Percentiles rank a stretch among this genome's conserved stretches.
Evolutionary conservation across 306 rosid genomes (phyloP).

Genomic region (Clitoria ternatea): DNA sequence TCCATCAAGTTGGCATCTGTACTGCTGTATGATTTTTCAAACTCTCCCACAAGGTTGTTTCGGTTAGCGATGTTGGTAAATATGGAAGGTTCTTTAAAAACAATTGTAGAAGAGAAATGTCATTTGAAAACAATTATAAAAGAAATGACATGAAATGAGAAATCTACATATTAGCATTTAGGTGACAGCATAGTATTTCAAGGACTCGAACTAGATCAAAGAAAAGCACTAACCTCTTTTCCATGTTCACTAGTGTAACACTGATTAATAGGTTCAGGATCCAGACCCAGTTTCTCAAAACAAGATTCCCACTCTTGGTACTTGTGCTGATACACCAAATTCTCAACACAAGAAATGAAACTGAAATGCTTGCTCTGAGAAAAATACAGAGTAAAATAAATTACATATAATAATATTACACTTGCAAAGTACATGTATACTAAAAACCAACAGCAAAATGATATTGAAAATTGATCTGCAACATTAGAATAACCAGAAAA

Average conservation of each 20-base stretch:
- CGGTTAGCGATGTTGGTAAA: too few species aligned
- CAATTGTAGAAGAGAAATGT: not conserved
- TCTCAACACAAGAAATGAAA: slow-evolving; percentile 72
- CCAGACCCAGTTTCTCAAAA: slow-evolving; percentile 58
- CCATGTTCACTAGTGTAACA: slow-evolving; percentile 67
- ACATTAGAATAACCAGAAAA: too few species aligned
- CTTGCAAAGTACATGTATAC: slow-evolving; percentile 9
- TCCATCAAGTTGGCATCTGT: too few species aligned
- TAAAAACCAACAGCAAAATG: too few species aligned
- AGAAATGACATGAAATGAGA: too few species aligned
- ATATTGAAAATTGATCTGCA: too few species aligned
- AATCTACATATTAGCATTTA: too few species aligned
- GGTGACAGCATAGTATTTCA: not conserved
- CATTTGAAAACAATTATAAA: too few species aligned
- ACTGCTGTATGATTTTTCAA: not conserved
- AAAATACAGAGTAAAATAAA: not conserved
- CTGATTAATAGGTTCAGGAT: slow-evolving; percentile 48
- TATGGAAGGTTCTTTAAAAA: not conserved
- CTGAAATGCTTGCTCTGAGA: slow-evolving; percentile 72
- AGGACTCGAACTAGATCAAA: not conserved
- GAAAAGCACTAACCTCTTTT: slow-evolving; percentile 62
- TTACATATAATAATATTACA: not conserved
- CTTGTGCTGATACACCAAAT: slow-evolving; percentile 31
- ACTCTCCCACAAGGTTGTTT: too few species aligned
- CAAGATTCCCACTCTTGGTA: slow-evolving; percentile 62